These are phyloP conservation scores for Peribolospora baueri DNA, from an alignment of 768 basidiomycete genomes.

Conservation along the genomic window DNA sequence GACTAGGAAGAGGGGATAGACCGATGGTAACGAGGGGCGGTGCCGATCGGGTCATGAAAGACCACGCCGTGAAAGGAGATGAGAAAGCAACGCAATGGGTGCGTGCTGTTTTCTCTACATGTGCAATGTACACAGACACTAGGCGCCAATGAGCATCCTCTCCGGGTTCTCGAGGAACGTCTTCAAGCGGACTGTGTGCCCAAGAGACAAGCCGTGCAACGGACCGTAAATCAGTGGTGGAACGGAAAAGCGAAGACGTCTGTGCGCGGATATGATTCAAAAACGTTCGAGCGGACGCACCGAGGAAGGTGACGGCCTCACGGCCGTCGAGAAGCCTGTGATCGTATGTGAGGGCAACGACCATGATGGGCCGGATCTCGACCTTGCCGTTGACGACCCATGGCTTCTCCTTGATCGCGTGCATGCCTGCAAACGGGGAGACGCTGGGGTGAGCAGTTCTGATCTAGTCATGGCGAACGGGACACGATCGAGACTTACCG, in stretches of 20 bases:
- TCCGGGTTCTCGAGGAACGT: constrained; percentile 88
- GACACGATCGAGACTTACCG: constrained; percentile 25
- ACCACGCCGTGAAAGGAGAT: too few relatives aligned
- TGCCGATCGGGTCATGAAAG: too few relatives aligned
- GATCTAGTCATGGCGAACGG: too few relatives aligned
- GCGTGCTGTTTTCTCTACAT: too few relatives aligned
- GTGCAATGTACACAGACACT: too few relatives aligned
- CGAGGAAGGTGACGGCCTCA: constrained; percentile 92
- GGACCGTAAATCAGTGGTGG: not conserved
- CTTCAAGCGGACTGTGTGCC: constrained; percentile 48
- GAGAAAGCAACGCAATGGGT: too few relatives aligned
- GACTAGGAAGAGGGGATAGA: too few relatives aligned
- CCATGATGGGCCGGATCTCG: constrained; percentile 91
- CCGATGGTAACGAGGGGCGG: too few relatives aligned
- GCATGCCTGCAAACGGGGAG: constrained; percentile 39
- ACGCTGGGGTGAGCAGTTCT: not conserved
- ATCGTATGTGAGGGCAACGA: constrained; percentile 32
- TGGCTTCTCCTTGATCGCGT: constrained; percentile 70
- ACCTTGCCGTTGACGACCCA: constrained; percentile 87
- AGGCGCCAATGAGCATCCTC: constrained; percentile 32
- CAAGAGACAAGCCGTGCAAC: too few relatives aligned
- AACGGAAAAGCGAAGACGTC: not conserved
- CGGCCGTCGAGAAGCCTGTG: constrained; percentile 85
- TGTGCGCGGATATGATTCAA: not conserved
- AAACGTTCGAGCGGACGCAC: constrained; percentile 26